These are phyloP conservation scores for Quercus variabilis DNA, from an alignment of 306 rosid genomes.

Conservation along the genomic window DNA sequence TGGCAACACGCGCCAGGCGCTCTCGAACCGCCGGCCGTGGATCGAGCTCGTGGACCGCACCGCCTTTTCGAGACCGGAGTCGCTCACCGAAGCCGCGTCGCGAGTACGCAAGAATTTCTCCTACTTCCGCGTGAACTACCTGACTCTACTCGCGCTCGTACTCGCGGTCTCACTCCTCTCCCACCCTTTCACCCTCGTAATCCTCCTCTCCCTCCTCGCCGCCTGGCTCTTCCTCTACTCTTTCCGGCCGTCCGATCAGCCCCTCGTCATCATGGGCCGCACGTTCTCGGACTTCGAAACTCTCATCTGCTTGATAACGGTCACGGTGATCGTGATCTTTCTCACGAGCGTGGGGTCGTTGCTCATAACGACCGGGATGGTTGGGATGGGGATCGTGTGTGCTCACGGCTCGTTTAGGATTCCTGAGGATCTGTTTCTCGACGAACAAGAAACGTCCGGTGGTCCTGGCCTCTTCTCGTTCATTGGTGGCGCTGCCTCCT, in stretches of 20 bases:
- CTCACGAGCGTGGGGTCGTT: constrained; percentile 34
- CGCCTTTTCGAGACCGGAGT: constrained; percentile 32
- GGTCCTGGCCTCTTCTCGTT: constrained; percentile 24
- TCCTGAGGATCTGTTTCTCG: constrained; percentile 47
- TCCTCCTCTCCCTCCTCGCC: constrained; percentile 22
- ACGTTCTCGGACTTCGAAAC: constrained; percentile 19
- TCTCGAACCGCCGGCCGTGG: constrained; percentile 42
- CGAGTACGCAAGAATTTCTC: constrained; percentile 37
- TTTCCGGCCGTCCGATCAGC: constrained; percentile 37
- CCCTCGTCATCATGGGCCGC: constrained; percentile 24
- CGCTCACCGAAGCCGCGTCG: constrained; percentile 38
- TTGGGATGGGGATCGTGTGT: constrained; percentile 24
- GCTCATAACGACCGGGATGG: constrained; percentile 26
- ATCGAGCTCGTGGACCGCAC: constrained; percentile 35
- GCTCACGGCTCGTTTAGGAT: constrained; percentile 39
- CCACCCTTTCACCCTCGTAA: constrained; percentile 38
- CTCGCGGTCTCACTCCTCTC: constrained; percentile 37
- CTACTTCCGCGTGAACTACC: constrained; percentile 46
- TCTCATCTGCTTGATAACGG: constrained; percentile 16
- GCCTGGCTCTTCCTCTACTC: constrained; percentile 43
- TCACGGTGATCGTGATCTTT: constrained; percentile 28
- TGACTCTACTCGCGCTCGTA: constrained; percentile 23
- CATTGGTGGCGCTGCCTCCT: constrained; percentile 16
- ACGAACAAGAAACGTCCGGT: constrained; percentile 23
- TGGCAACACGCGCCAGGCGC: constrained; percentile 15